Base-by-base conservation (phyloP, 257 asterid genomes). In the Rubia yunnanensis region DNA sequence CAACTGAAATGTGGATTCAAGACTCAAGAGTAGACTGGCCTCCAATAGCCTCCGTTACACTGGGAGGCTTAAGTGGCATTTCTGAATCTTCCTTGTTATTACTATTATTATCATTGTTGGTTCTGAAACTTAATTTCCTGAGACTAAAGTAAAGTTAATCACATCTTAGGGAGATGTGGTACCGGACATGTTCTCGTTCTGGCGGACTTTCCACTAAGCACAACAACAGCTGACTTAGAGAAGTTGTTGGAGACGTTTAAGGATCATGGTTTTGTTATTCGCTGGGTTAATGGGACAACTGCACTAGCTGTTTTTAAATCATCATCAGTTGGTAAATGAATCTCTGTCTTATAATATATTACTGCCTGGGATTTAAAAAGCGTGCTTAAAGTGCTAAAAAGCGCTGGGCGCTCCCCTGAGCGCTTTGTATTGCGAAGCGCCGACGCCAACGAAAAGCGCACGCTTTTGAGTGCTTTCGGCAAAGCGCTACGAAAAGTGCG, bases 221-320 rank as follows among this genome's bases (percentile, higher is more conserved):
- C 87, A 31, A 79, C 78, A 73, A 86, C 95, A 49, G 77, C 77
- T 66, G 95, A 86, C 75, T 78, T 94, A 18, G 98, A 94, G 89
- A 88, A 77, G 78, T 18, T 81, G 79, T 75, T 94, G 32, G 82
- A 70, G 46, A 77, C 76, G 74, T 91, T 82, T 83, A 94, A 88
- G 77, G 92, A 86, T 65, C 79, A 9, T 13, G 81, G 78, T 55
- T 77, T 90, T 61, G 88, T 72, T 67, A 88, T 94, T 73, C 92
- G 95, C 44, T 94, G 99, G 99, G 85, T 90, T 76, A 90, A 85
- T 71, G 99, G 86, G 71, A 84, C 87, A 9, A 78, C 76, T 39
- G 84, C 99, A 50, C 92, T 94, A 74, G 99, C 91, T 55, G 96
- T 94, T 55, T 94, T 90, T 74, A 81, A 79, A 72, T 83, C 95